These are phyloP conservation scores for Moricandia arvensis DNA, from an alignment of 345 rosid species.

Conservation along the genomic window DNA sequence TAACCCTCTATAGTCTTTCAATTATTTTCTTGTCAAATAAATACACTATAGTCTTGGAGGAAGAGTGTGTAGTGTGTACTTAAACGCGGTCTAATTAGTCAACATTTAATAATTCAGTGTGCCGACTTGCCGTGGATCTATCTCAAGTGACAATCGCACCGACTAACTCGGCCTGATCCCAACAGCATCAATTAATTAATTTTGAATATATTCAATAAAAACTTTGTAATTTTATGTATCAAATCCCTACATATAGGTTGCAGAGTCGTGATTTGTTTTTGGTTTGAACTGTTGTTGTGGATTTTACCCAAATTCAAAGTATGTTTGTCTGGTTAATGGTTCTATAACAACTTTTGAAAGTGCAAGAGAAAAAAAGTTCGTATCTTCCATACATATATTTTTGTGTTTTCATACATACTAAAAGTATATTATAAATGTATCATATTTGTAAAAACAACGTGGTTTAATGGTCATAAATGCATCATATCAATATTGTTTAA, in stretches of 20 bases:
- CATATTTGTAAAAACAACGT: too few species aligned
- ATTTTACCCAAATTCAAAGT: neutral
- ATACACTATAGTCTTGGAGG: neutral
- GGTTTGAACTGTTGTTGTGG: neutral
- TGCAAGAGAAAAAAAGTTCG: neutral
- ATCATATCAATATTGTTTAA: too few species aligned
- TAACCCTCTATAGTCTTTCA: neutral
- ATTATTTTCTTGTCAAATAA: neutral
- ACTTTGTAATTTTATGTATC: neutral
- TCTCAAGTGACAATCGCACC: constrained; percentile 34
- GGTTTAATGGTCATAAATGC: too few species aligned
- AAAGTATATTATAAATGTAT: too few species aligned
- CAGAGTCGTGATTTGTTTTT: neutral
- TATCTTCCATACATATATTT: too few species aligned
- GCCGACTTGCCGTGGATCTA: neutral
- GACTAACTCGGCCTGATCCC: constrained; percentile 24
- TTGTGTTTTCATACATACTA: too few species aligned
- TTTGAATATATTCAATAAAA: neutral
- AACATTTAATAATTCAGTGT: constrained; percentile 26
- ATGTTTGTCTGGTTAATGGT: neutral
- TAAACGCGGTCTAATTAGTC: constrained; percentile 29
- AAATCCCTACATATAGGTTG: neutral
- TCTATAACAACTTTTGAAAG: neutral
- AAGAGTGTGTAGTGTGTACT: neutral
- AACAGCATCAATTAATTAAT: neutral